Evolutionary conservation across 768 basidiomycete genomes (phyloP).

Genomic region (Holtermanniella nyarrowii): DNA sequence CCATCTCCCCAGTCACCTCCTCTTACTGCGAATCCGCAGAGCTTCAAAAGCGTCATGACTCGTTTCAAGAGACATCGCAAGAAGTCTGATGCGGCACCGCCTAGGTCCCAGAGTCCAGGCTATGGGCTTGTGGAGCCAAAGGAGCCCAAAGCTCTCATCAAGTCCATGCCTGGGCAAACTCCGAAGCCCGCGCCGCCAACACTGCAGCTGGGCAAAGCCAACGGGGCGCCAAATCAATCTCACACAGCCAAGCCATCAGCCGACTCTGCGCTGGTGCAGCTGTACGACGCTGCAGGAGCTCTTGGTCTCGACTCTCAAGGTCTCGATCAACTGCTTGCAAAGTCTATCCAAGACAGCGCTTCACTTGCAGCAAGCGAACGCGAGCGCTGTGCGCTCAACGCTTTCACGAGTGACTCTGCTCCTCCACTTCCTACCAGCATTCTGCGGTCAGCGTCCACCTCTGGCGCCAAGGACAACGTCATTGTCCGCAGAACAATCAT

Average conservation of each 20-base stretch:
- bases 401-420: background rate
- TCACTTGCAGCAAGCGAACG: conserved; percentile 3
- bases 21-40: background rate
- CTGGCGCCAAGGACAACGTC: background rate
- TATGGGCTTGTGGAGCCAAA: background rate
- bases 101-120: background rate
- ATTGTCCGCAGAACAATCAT: conserved; percentile 18
- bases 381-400: background rate
- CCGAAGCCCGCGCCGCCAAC: background rate
- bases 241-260: conserved; percentile 6
- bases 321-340: conserved; percentile 16
- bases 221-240: background rate
- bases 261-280: conserved; percentile 19
- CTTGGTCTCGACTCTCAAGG: conserved; percentile 20
- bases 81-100: background rate
- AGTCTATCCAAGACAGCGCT: too few species aligned
- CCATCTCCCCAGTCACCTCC: background rate
- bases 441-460: background rate
- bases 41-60: background rate
- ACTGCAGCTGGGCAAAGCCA: background rate
- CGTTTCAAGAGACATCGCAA: background rate
- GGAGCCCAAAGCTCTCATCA: background rate
- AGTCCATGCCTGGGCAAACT: background rate
- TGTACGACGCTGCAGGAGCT: conserved; percentile 25
- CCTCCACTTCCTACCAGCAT: background rate